Evolutionary conservation across 768 basidiomycete genomes (phyloP).

Genomic region (Termitomyces titanicus): DNA sequence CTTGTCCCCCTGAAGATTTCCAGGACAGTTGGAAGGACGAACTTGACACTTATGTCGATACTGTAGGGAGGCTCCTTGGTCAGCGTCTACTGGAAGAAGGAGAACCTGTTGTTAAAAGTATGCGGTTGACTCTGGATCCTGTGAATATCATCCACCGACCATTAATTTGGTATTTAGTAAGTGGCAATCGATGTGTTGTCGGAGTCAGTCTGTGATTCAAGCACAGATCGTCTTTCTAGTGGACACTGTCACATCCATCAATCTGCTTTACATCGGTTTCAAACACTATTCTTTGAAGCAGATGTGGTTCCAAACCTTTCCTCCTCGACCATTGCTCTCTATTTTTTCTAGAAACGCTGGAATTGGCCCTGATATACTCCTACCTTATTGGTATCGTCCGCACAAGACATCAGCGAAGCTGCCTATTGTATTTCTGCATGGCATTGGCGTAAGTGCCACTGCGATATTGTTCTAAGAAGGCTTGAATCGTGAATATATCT

Average conservation of each 20-base stretch:
- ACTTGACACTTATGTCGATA: constrained; percentile 40
- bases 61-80: constrained; percentile 38
- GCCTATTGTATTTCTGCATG: constrained; percentile 65
- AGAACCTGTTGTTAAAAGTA: constrained; percentile 33
- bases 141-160: constrained; percentile 56
- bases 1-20: constrained; percentile 27
- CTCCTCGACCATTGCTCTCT: constrained; percentile 43
- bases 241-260: constrained; percentile 41
- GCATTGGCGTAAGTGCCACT: constrained; percentile 51
- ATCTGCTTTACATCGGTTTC: constrained; percentile 43
- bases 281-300: constrained; percentile 43
- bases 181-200: constrained; percentile 17
- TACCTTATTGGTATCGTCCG: constrained; percentile 38
- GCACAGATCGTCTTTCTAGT: constrained; percentile 49
- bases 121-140: constrained; percentile 54
- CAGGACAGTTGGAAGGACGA: constrained; percentile 44
- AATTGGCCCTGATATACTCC: constrained; percentile 27
- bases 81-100: constrained; percentile 36
- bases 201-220: neutral
- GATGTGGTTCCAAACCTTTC: constrained; percentile 41
- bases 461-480: neutral
- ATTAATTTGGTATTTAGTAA: constrained; percentile 60
- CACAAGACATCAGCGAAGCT: constrained; percentile 43
- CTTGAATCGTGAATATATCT: neutral
- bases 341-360: constrained; percentile 39